Evolutionary conservation across 164 flowering plant genomes (phyloP), one percentile per base, ranked within the genome.

Genomic region (Hamamelis virginiana): DNA sequence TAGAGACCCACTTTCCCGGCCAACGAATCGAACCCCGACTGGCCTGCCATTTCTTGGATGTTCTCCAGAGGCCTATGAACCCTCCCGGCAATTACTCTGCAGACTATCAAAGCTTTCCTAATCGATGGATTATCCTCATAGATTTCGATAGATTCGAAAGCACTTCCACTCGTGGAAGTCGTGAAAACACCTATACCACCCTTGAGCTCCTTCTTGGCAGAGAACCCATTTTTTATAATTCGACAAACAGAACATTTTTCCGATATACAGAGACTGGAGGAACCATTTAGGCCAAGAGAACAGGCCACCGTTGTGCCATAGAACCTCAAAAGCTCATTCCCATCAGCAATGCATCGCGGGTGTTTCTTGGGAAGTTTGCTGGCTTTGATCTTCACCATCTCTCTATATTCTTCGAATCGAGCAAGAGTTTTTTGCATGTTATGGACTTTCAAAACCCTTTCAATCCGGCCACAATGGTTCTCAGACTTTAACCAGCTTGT

Each of bases 21-120:
- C 80, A 94, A 66, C 12, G 94, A 89, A 69, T 89, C 94, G 47
- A 87, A 87, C 78, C 91, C 91, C 1, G 84, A 55, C 66, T 87
- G 91, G 26, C 86, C 89, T 0, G 69, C 72, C 43, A 89, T 65
- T 62, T 83, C 91, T 69, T 84, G 84, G 41, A 84, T 62, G 70
- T 84, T 87, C 76, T 89, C 91, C 76, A 87, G 68, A 14, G 91
- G 91, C 74, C 83, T 78, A 52, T 87, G 91, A 62, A 89, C 91
- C 64, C 94, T 80, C 50, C 94, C 91, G n/a, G 94, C 94, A 57
- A 87, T 84, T 58, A 89, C 94, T 81, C 94, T 80, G 59, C 94
- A 89, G 4, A 89, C 89, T 25, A 89, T 82, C 48, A 87, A 65
- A 18, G 87, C 89, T 76, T 84, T 86, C 72, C 82, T 84, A 13